Conservation (phyloP, 1,284 basidiomycete genomes). For the Pseudomicrostroma phylloplanum region DNA sequence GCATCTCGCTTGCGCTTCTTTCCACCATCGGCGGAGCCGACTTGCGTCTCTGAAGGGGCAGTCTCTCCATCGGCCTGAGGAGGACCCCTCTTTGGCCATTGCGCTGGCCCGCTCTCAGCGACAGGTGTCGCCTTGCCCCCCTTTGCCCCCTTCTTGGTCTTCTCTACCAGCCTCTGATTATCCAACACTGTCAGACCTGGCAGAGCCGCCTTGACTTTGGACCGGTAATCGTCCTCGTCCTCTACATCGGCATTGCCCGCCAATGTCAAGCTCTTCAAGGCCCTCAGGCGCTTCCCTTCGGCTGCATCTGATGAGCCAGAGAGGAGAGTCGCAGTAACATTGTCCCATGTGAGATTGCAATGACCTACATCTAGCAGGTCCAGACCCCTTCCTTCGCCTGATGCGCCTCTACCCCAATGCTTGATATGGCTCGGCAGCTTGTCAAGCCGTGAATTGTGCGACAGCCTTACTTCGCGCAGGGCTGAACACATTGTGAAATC, state of each 20-base stretch:
- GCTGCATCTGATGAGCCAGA: neutral
- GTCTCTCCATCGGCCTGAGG: neutral
- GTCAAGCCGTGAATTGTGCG: conserved; percentile 26
- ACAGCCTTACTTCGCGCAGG: conserved; percentile 41
- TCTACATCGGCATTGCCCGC: conserved; percentile 6
- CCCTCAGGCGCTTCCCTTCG: neutral
- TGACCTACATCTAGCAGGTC: conserved; percentile 5
- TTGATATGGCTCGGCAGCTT: conserved; percentile 27
- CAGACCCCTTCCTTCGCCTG: conserved; percentile 44
- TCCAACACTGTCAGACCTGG: neutral
- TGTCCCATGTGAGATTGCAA: neutral
- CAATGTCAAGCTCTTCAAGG: neutral
- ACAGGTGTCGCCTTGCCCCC: neutral
- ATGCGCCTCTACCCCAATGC: conserved; percentile 35
- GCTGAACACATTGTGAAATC: conserved; percentile 38
- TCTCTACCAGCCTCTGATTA: neutral
- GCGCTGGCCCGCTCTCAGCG: neutral
- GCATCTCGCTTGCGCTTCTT: neutral
- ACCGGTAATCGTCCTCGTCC: conserved; percentile 4
- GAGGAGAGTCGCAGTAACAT: neutral
- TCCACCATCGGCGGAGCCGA: neutral
- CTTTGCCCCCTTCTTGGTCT: neutral
- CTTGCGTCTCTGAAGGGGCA: neutral
- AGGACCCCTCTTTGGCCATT: neutral
- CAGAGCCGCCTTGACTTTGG: neutral